Conservation (phyloP, 129 eudicot species). For the Flaveria linearis region DNA sequence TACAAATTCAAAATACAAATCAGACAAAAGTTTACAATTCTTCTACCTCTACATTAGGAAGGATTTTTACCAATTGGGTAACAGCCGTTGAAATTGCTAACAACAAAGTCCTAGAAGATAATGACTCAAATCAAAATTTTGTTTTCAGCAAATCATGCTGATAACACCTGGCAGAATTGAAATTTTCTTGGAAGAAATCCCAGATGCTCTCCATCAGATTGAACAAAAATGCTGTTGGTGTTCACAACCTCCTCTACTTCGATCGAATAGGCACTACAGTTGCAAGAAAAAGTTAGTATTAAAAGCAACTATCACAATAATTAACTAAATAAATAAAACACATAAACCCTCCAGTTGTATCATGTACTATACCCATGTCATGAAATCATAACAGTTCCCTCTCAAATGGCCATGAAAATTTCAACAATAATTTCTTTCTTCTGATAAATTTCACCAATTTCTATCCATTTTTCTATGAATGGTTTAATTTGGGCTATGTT, state of each 20-base stretch:
- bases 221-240: conserved; percentile 58
- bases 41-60: background rate
- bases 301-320: background rate
- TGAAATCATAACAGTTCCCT: background rate
- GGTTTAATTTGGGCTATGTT: background rate
- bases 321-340: background rate
- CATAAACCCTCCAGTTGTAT: background rate
- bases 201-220: conserved; percentile 89
- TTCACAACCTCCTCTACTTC: conserved; percentile 73
- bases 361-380: background rate
- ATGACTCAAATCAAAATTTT: background rate
- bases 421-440: background rate
- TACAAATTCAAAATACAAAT: background rate
- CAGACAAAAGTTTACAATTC: background rate
- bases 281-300: background rate
- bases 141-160: conserved; percentile 66
- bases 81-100: conserved; percentile 19
- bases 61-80: background rate
- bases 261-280: conserved; percentile 66
- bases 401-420: background rate
- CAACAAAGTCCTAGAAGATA: conserved; percentile 17
- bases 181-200: conserved; percentile 96
- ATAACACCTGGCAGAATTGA: conserved; percentile 70
- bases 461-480: background rate
- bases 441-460: background rate